These are phyloP conservation scores for Penicillium alfredii DNA, from an alignment of 495 filamentous ascomycete species.

Conservation along the genomic window DNA sequence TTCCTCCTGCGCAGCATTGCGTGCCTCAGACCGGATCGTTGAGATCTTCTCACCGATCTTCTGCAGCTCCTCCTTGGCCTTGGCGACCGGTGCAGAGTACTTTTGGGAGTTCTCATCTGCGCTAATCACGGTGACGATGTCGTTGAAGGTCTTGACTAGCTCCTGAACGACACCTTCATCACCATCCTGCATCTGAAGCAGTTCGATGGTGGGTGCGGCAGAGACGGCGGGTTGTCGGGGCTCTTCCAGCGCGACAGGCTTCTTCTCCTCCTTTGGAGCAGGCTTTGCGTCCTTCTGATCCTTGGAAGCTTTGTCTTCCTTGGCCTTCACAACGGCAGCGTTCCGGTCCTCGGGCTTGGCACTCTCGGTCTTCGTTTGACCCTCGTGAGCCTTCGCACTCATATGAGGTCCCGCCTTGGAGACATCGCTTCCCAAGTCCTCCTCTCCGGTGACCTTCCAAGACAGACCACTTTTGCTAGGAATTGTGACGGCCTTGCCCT, in stretches of 20 bases:
- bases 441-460: slow-evolving; percentile 66
- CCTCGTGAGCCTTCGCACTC: slow-evolving; percentile 36
- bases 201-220: slow-evolving; percentile 63
- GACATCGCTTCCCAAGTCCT: slow-evolving; percentile 36
- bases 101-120: slow-evolving; percentile 65
- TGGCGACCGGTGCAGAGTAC: slow-evolving; percentile 66
- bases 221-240: slow-evolving; percentile 37
- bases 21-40: slow-evolving; percentile 57
- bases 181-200: slow-evolving; percentile 62
- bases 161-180: slow-evolving; percentile 86
- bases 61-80: slow-evolving; percentile 78
- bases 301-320: slow-evolving; percentile 37
- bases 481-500: slow-evolving; percentile 71
- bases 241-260: slow-evolving; percentile 28
- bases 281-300: slow-evolving; percentile 21
- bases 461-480: slow-evolving; percentile 79
- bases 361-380: slow-evolving; percentile 25
- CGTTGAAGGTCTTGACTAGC: slow-evolving; percentile 90
- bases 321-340: slow-evolving; percentile 36
- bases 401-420: slow-evolving; percentile 44
- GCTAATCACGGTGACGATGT: slow-evolving; percentile 88
- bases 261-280: slow-evolving; percentile 24
- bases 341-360: slow-evolving; percentile 33
- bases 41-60: slow-evolving; percentile 69
- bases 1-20: slow-evolving; percentile 69